Evolutionary conservation across 2,329 filamentous ascomycete genomes (phyloP), one percentile per base, ranked within the genome.

Genomic region (Paraphoma sp.): DNA sequence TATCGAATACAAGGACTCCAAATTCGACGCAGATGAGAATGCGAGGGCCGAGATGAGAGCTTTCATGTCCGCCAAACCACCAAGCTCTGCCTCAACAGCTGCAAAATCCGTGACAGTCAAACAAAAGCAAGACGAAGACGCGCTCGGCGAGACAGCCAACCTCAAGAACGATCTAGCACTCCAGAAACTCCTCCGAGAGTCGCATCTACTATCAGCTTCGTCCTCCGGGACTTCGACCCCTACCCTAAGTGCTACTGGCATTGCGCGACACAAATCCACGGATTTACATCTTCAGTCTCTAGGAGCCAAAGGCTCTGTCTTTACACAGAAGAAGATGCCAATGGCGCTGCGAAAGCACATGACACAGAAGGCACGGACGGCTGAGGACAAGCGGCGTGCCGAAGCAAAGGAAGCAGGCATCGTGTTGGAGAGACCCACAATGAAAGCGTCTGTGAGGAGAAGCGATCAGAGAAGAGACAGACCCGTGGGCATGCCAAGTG

Each of bases 341-440:
- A 90, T 96, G 84, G 80, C 87, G 42, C 89, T 94, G 72, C 86
- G 93, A 56, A 92, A 90, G 78, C 93, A 94, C n/a, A 97, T 98
- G 57, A 80, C 81, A 14, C 84, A 85, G 1, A 92, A 93, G 50
- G 85, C 86, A 18, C 81, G 75, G 1, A 77, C 81, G 29, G 86
- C 86, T 56, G 93, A 97, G 75, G 80, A 84, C 11, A 90, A 85
- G 79, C 81, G 94, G 49, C 82, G 94, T 38, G 83, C 82, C 41
- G 92, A 97, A 75, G 95, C 95, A 1, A 87, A 84, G 70, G 94
- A 98, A 82, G 96, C 94, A 68, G 95, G 94, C 6, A 88, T 98
- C 66, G 87, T 98, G 47, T 80, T 98, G 33, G 95, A 98, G 81
- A 83, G 82, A 17, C 51, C 51, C 30, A 48, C 45, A 4, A 31